Conservation (phyloP, 116 monocot genomes). For the Papilionanthe hybrid region DNA sequence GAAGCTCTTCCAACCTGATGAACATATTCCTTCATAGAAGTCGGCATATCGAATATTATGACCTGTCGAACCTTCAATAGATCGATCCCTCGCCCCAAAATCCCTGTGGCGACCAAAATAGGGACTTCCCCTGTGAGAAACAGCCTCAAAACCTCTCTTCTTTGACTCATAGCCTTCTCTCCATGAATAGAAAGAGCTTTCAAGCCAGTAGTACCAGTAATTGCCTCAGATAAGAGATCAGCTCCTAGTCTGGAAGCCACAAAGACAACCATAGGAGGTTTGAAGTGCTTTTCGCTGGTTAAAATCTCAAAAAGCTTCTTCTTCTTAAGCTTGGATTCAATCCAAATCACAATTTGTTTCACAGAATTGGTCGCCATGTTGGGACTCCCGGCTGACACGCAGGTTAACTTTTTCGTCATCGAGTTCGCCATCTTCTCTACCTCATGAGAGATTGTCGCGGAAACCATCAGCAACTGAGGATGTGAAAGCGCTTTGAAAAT, state of each 20-base stretch:
- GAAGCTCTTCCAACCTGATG: conserved; percentile 93
- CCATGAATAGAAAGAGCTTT: conserved; percentile 73
- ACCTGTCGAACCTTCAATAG: conserved; percentile 62
- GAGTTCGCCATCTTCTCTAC: conserved; percentile 59
- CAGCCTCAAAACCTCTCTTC: conserved; percentile 69
- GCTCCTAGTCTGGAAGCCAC: conserved; percentile 81
- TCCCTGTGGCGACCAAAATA: conserved; percentile 70
- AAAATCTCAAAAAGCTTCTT: conserved; percentile 82
- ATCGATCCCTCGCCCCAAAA: conserved; percentile 80
- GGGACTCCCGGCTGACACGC: conserved; percentile 42
- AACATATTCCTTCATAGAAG: conserved; percentile 72
- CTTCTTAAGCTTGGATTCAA: conserved; percentile 78
- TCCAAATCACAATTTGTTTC: conserved; percentile 82
- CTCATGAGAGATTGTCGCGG: conserved; percentile 60
- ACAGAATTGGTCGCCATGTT: conserved; percentile 48
- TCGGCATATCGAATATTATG: conserved; percentile 87
- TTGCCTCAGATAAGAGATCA: conserved; percentile 73
- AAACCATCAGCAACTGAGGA: conserved; percentile 78
- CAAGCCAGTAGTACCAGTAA: conserved; percentile 55
- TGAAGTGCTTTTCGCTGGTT: conserved; percentile 68
- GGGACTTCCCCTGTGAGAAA: conserved; percentile 68
- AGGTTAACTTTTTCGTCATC: conserved; percentile 47
- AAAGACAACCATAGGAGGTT: conserved; percentile 69
- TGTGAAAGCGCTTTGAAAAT: conserved; percentile 64
- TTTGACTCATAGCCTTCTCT: conserved; percentile 85